Percentiles rank a stretch among this genome's conserved stretches.
These are phyloP conservation scores for Mucor racemosus DNA, from an alignment of 371 early-diverging fungal genomes.

Conservation along the genomic window DNA sequence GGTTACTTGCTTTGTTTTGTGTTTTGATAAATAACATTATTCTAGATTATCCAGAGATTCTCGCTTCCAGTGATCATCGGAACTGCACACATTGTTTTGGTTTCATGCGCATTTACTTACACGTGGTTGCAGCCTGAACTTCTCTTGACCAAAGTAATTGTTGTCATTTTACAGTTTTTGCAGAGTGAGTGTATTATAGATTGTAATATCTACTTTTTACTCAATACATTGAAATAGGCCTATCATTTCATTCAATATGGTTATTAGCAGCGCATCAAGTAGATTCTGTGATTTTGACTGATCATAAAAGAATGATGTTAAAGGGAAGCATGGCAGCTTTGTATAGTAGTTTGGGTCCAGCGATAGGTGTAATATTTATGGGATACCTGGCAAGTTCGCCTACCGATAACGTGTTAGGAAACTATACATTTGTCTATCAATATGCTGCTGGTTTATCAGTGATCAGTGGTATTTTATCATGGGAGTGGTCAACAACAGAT, in stretches of 20 bases:
- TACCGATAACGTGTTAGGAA: constrained; percentile 6
- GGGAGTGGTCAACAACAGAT: constrained; percentile 36
- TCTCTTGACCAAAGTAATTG: constrained; percentile 15
- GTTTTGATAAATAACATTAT: background rate
- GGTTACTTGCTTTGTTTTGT: too few relatives aligned
- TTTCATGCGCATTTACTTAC: constrained; percentile 31
- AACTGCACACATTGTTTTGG: constrained; percentile 20
- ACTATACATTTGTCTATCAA: constrained; percentile 30
- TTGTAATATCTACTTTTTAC: background rate
- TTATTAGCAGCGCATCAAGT: constrained; percentile 30
- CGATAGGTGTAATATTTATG: constrained; percentile 31
- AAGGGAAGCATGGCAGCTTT: constrained; percentile 35
- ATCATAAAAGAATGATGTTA: constrained; percentile 32
- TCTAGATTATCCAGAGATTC: constrained; percentile 18
- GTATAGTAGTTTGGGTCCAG: constrained; percentile 40
- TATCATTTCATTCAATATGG: constrained; percentile 40
- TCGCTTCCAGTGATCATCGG: constrained; percentile 16
- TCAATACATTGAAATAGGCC: constrained; percentile 4
- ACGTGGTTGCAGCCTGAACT: constrained; percentile 29
- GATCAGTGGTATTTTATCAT: constrained; percentile 36
- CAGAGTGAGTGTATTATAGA: background rate
- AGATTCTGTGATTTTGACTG: constrained; percentile 32
- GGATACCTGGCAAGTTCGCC: constrained; percentile 27
- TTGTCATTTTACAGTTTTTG: constrained; percentile 26
- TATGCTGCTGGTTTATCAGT: constrained; percentile 28